phyloP scores from a whole-genome alignment of 345 rosid species.

The Brassica napus region Da-Ae NC_063443.1:2615001-2615500 shows the following conservation, averaged over 20 bases:
- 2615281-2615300: no score
- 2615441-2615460: constrained; percentile 59
- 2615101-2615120: constrained; percentile 1
- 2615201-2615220: no score
- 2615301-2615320: no score
- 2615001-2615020: not conserved
- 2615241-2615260: no score
- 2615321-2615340: constrained; percentile 9
- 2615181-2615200: no score
- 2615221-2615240: no score
- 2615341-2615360: constrained; percentile 58
- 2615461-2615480: constrained; percentile 43
- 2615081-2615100: constrained; percentile 2
- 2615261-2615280: no score
- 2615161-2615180: no score
- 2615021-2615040: constrained; percentile 4
- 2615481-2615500: constrained; percentile 30
- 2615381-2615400: constrained; percentile 43
- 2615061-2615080: not conserved
- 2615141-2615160: no score
- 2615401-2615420: constrained; percentile 47
- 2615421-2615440: constrained; percentile 64
- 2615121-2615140: no score
- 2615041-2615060: not conserved
- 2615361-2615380: constrained; percentile 50